Evolutionary conservation across 257 asterid genomes (phyloP).

Genomic region (Scutellaria galericulata): DNA sequence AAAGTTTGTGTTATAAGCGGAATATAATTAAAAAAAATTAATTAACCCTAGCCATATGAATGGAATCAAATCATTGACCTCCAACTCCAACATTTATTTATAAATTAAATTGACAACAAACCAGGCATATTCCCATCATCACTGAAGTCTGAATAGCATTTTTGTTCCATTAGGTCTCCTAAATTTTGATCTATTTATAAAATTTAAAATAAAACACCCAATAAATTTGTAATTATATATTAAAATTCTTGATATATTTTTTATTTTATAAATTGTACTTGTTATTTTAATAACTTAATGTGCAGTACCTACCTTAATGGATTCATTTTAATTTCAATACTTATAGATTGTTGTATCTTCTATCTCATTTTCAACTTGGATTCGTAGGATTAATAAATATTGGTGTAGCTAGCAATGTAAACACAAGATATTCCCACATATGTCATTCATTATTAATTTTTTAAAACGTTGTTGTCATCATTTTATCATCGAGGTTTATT

Average conservation of each 20-base stretch:
- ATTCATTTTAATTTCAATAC: too few species aligned
- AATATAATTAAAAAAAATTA: not conserved
- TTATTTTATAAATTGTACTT: too few species aligned
- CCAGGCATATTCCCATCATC: constrained; percentile 33
- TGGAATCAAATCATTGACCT: constrained; percentile 34
- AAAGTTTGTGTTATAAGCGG: too few species aligned
- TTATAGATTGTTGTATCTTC: too few species aligned
- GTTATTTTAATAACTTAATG: too few species aligned
- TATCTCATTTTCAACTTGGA: too few species aligned
- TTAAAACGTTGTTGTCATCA: not conserved
- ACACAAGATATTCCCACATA: constrained; percentile 31
- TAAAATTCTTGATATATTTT: too few species aligned
- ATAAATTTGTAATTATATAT: not conserved
- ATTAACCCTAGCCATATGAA: constrained; percentile 20
- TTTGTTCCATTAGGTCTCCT: not conserved
- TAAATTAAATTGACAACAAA: constrained; percentile 38
- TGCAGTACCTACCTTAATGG: too few species aligned
- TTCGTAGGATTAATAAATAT: too few species aligned
- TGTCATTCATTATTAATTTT: not conserved
- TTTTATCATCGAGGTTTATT: not conserved
- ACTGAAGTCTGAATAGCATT: not conserved
- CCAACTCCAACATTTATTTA: not conserved
- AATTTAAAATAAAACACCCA: not conserved
- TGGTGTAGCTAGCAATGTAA: not conserved
- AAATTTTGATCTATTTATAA: not conserved